Evolutionary conservation across 2,329 filamentous ascomycete genomes (phyloP).

Genomic region (Xylaria sp.): DNA sequence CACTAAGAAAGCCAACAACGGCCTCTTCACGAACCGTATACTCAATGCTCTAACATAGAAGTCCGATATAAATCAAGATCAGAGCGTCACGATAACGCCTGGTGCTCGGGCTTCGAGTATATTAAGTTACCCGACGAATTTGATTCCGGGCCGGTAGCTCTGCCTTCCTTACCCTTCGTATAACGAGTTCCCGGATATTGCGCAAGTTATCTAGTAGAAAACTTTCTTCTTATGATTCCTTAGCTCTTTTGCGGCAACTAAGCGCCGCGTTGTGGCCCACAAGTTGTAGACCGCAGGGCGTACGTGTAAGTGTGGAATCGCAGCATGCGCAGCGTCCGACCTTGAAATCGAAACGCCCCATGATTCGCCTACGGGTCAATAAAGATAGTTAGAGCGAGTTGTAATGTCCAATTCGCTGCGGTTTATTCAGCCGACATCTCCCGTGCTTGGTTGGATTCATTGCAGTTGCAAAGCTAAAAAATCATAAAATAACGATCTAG

Average conservation of each 20-base stretch:
- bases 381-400: not conserved
- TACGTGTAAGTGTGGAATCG: too few relatives aligned
- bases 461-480: not conserved
- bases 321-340: not conserved
- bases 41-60: not conserved
- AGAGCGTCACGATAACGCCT: slow-evolving; percentile 3
- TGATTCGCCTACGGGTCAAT: not conserved
- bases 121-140: not conserved
- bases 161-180: not conserved
- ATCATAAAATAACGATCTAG: too few relatives aligned
- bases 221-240: slow-evolving; percentile 5
- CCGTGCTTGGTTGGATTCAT: not conserved
- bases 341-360: not conserved
- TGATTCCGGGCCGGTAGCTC: not conserved
- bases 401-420: not conserved
- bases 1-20: not conserved
- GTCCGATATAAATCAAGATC: not conserved
- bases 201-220: not conserved
- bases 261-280: too few relatives aligned
- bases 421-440: not conserved
- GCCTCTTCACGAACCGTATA: not conserved
- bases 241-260: too few relatives aligned
- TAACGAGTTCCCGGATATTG: too few relatives aligned
- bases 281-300: slow-evolving; percentile 24
- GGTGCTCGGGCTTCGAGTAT: slow-evolving; percentile 7